A percentile compares a stretch with the other conserved stretches of the same genome.
phyloP scores from a whole-genome alignment of 1,139 yeast genomes.

The Zygoascus meyerae region DNA sequence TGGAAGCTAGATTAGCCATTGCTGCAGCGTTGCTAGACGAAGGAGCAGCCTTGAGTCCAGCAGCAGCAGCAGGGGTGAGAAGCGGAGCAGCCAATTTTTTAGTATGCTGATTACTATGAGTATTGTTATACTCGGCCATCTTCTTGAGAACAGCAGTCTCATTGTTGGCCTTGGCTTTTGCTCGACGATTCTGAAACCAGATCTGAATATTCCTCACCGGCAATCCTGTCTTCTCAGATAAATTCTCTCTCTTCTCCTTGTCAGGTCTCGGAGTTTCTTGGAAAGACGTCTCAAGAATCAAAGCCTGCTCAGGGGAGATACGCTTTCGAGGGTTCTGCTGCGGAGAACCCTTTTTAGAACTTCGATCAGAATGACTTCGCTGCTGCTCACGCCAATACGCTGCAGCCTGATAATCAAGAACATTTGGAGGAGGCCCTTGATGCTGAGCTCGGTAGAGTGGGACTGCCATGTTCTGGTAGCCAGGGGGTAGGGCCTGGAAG shows the following conservation, averaged over 20 bases:
- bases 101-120: neutral
- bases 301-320: slow-evolving; percentile 27
- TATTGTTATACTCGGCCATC: slow-evolving; percentile 12
- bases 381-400: slow-evolving; percentile 4
- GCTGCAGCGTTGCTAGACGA: neutral
- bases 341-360: slow-evolving; percentile 1
- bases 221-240: slow-evolving; percentile 25
- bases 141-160: slow-evolving; percentile 18
- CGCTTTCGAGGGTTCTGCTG: slow-evolving; percentile 21
- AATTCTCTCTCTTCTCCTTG: slow-evolving; percentile 25
- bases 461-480: neutral
- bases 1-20: neutral
- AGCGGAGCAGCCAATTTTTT: neutral
- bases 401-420: slow-evolving; percentile 1
- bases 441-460: slow-evolving; percentile 2
- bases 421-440: neutral
- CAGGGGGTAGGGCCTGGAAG: neutral
- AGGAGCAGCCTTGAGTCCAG: slow-evolving; percentile 3
- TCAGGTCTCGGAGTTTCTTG: slow-evolving; percentile 29
- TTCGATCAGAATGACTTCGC: neutral
- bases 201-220: slow-evolving; percentile 30
- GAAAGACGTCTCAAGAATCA: slow-evolving; percentile 26
- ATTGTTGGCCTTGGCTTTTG: slow-evolving; percentile 26
- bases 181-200: slow-evolving; percentile 33
- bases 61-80: slow-evolving; percentile 4